Conservation (phyloP, 352 stramenopile species). For the Phytophthora boehmeriae region DNA sequence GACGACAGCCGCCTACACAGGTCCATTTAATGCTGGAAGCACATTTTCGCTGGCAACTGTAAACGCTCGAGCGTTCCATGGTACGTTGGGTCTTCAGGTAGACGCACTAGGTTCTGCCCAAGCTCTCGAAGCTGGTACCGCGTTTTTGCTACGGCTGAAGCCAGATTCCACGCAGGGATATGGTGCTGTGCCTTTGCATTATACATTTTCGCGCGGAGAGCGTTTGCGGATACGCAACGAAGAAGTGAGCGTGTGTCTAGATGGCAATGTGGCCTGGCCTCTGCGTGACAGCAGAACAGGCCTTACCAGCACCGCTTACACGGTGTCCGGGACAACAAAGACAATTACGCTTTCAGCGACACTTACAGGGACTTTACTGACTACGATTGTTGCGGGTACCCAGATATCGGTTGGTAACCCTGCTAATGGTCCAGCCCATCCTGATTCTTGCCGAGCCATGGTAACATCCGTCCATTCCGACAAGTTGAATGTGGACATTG, state of each 20-base stretch:
- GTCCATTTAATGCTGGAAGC: conserved; percentile 60
- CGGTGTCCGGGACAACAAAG: background rate
- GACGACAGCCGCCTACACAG: conserved; percentile 70
- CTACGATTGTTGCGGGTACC: conserved; percentile 36
- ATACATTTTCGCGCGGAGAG: conserved; percentile 65
- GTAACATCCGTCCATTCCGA: conserved; percentile 23
- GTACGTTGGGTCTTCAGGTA: conserved; percentile 52
- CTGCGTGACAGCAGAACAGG: conserved; percentile 37
- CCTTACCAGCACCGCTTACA: conserved; percentile 42
- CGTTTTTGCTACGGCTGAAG: conserved; percentile 58
- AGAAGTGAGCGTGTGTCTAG: conserved; percentile 67
- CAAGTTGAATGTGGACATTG: conserved; percentile 22
- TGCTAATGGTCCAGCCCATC: conserved; percentile 28
- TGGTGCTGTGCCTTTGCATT: conserved; percentile 37
- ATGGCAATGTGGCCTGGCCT: conserved; percentile 54
- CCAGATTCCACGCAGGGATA: conserved; percentile 44
- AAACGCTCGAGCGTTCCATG: conserved; percentile 47
- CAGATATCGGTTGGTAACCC: conserved; percentile 46
- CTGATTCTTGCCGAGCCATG: conserved; percentile 24
- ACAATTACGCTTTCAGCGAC: conserved; percentile 50
- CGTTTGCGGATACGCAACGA: conserved; percentile 64
- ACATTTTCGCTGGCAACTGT: conserved; percentile 73
- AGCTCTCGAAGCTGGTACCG: conserved; percentile 28
- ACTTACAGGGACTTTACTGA: conserved; percentile 31
- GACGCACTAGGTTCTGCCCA: conserved; percentile 49